phyloP scores from a whole-genome alignment of 805 yeast species.

The Hanseniaspora guilliermondii region DNA sequence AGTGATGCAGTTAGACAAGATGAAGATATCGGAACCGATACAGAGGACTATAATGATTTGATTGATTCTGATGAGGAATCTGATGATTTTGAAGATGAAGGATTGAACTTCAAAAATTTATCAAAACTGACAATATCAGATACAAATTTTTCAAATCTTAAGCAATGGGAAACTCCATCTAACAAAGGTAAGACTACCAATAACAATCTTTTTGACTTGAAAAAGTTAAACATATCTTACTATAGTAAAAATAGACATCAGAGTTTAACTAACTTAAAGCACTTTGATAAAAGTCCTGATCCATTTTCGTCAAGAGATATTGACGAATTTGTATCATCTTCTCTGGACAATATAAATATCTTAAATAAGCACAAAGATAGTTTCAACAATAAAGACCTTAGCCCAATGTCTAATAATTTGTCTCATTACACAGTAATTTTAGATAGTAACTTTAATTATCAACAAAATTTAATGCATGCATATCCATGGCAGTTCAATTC shows the following conservation, averaged over 20 bases:
- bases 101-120: conserved; percentile 1
- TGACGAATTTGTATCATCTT: not conserved
- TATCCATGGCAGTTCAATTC: conserved; percentile 10
- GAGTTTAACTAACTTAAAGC: not conserved
- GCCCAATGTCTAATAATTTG: not conserved
- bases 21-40: not conserved
- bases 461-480: not conserved
- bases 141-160: not conserved
- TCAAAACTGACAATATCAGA: not conserved
- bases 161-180: not conserved
- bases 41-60: not conserved
- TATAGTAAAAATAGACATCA: not conserved
- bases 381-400: not conserved
- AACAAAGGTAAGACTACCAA: not conserved
- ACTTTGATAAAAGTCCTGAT: not conserved
- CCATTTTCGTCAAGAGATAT: not conserved
- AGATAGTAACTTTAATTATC: conserved; percentile 5
- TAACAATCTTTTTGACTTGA: not conserved
- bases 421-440: not conserved
- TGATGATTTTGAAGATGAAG: conserved; percentile 8
- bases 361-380: not conserved
- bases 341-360: not conserved
- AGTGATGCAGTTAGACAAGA: not conserved
- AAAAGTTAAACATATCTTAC: not conserved
- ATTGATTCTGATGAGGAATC: not conserved